phyloP scores from a whole-genome alignment of 176 grass and related monocot species.

The Lolium multiflorum region DNA sequence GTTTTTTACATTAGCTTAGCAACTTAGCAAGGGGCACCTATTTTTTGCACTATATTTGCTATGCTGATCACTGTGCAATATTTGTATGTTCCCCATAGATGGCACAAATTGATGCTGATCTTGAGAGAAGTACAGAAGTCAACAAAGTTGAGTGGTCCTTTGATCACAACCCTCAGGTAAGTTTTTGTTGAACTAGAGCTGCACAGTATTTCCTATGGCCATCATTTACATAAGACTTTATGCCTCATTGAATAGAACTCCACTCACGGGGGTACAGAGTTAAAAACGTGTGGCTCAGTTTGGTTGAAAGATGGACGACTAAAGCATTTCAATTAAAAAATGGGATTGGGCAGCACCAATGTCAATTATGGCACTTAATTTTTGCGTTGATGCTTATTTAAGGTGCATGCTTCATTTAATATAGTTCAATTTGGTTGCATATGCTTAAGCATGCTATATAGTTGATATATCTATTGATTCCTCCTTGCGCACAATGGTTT shows the following conservation, averaged over 20 bases:
- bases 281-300: background rate
- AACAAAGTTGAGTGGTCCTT: slow-evolving; percentile 78
- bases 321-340: slow-evolving; percentile 11
- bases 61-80: background rate
- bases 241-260: background rate
- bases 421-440: background rate
- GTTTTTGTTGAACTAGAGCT: slow-evolving; percentile 27
- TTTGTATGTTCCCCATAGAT: slow-evolving; percentile 42
- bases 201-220: slow-evolving; percentile 9
- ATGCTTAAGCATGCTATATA: slow-evolving; percentile 28
- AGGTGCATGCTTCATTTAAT: slow-evolving; percentile 35
- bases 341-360: background rate
- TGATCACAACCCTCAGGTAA: slow-evolving; percentile 70
- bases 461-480: slow-evolving; percentile 23
- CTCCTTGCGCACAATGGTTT: background rate
- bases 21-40: background rate
- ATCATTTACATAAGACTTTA: slow-evolving; percentile 4
- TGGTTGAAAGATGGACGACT: background rate
- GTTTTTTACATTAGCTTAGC: background rate
- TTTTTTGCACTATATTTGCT: background rate
- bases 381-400: background rate
- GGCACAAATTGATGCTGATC: slow-evolving; percentile 47
- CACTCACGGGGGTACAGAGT: background rate
- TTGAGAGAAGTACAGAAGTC: slow-evolving; percentile 73
- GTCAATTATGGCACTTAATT: background rate